Evolutionary conservation across 2,329 filamentous ascomycete genomes (phyloP).

Genomic region (Penicillium fuscoglaucum): DNA sequence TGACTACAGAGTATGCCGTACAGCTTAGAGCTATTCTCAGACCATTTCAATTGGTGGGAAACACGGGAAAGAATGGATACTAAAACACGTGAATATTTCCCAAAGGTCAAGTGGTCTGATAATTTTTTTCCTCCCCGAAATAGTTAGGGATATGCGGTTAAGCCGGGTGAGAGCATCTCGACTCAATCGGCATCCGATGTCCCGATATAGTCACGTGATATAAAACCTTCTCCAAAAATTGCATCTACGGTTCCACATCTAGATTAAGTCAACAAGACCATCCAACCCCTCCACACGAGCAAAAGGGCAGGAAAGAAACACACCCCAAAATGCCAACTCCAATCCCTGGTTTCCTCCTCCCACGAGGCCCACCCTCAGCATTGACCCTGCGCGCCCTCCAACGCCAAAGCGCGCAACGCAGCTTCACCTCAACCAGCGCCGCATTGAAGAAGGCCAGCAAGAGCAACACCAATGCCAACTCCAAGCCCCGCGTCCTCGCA

Average conservation of each 20-base stretch:
- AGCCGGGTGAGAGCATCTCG: neutral
- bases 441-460: conserved; percentile 14
- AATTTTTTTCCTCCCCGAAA: neutral
- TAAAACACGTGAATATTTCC: neutral
- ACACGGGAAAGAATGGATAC: neutral
- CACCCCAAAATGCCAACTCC: conserved; percentile 20
- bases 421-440: conserved; percentile 26
- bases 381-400: conserved; percentile 32
- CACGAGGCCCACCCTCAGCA: conserved; percentile 50
- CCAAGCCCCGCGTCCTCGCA: conserved; percentile 70
- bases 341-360: conserved; percentile 69
- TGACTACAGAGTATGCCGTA: neutral
- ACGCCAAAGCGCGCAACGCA: conserved; percentile 23
- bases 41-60: neutral
- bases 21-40: neutral
- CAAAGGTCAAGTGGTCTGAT: neutral
- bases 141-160: neutral
- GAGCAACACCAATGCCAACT: conserved; percentile 46
- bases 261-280: conserved; percentile 10
- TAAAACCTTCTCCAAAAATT: conserved; percentile 10
- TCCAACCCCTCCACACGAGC: conserved; percentile 3
- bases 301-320: neutral
- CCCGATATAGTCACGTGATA: conserved; percentile 6
- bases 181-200: conserved; percentile 4
- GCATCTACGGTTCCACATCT: conserved; percentile 7